phyloP scores from a whole-genome alignment of 345 rosid genomes.

The Eucalyptus albens region DNA sequence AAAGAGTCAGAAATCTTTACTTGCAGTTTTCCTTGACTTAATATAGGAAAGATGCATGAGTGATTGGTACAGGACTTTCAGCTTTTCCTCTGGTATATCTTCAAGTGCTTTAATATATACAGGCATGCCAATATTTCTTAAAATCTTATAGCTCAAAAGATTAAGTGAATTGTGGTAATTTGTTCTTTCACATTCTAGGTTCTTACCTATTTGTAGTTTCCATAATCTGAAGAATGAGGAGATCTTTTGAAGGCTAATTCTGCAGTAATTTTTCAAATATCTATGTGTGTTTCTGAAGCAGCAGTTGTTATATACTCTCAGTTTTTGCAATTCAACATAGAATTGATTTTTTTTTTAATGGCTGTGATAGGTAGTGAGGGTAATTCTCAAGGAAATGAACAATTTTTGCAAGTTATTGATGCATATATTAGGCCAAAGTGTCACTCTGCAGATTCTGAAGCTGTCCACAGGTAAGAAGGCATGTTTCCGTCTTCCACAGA shows the following conservation, averaged over 20 bases:
- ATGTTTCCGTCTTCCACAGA: background rate
- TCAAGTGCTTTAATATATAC: background rate
- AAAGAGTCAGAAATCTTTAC: background rate
- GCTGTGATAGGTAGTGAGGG: slow-evolving; percentile 14
- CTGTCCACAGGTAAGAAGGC: slow-evolving; percentile 37
- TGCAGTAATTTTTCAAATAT: background rate
- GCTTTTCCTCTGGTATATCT: background rate
- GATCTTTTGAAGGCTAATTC: background rate
- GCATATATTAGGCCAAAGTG: slow-evolving; percentile 85
- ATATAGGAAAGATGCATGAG: background rate
- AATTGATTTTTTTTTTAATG: background rate
- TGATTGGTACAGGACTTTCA: background rate
- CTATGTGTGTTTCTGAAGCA: background rate
- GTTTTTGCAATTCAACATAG: background rate
- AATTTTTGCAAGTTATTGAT: slow-evolving; percentile 49
- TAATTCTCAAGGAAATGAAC: slow-evolving; percentile 17
- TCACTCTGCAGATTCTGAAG: slow-evolving; percentile 64
- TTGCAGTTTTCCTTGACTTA: background rate
- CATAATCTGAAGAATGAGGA: background rate
- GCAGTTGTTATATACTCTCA: background rate
- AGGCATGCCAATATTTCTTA: background rate
- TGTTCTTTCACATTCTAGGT: background rate
- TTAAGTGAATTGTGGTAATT: background rate
- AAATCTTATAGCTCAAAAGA: background rate
- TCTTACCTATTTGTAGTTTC: background rate